phyloP scores from a whole-genome alignment of 1,139 yeast species.

The Suhomyces chickasaworum region DNA sequence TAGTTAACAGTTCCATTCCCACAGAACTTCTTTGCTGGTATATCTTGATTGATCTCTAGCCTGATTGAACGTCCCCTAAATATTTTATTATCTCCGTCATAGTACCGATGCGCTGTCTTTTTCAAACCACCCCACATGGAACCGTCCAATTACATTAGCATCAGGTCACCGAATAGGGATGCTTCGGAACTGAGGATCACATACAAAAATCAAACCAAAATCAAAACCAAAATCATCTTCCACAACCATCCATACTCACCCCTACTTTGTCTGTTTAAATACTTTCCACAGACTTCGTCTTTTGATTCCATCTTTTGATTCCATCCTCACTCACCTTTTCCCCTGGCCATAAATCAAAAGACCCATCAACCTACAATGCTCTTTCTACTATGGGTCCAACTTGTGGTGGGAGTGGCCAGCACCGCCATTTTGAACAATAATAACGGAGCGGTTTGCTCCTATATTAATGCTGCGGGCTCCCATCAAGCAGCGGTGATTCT shows the following conservation, averaged over 20 bases:
- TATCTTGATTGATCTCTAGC: too few species aligned
- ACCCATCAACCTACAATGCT: neutral
- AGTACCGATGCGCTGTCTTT: neutral
- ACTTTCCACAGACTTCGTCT: neutral
- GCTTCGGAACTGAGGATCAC: neutral
- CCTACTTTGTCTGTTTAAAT: too few species aligned
- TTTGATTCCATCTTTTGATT: neutral
- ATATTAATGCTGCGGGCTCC: conserved; percentile 8
- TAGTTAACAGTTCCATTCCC: too few species aligned
- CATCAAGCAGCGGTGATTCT: conserved; percentile 12
- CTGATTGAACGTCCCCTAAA: too few species aligned
- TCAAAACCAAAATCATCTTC: too few species aligned
- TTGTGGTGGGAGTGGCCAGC: neutral
- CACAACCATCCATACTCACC: too few species aligned
- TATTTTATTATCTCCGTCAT: neutral
- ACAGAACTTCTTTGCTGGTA: too few species aligned
- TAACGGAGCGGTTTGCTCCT: conserved; percentile 3
- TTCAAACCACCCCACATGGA: neutral
- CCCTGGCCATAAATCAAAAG: neutral
- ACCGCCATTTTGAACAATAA: neutral
- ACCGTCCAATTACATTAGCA: neutral
- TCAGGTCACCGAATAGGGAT: neutral
- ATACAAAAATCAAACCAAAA: neutral
- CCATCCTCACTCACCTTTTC: neutral
- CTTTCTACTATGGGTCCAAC: neutral